A percentile compares a stretch with the other conserved stretches of the same genome.
Conservation (phyloP, 805 yeast species). For the Candida vartiovaarae region DNA sequence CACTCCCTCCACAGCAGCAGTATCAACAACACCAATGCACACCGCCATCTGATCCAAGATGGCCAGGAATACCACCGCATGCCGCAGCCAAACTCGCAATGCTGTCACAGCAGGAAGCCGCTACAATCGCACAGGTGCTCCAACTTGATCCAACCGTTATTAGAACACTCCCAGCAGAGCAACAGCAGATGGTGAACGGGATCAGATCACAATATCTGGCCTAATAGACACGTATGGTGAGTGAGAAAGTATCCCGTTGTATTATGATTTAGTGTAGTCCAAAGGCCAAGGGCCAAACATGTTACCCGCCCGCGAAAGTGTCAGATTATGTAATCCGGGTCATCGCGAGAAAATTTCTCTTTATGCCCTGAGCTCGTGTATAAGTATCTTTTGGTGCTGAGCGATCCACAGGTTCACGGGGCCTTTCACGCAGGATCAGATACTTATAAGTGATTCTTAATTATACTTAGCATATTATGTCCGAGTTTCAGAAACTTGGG, state of each 20-base stretch:
- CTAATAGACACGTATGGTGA: background rate
- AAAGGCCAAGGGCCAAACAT: background rate
- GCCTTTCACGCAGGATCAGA: too few relatives aligned
- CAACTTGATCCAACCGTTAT: slow-evolving; percentile 29
- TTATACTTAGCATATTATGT: background rate
- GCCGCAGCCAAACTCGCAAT: slow-evolving; percentile 44
- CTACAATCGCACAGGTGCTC: slow-evolving; percentile 43
- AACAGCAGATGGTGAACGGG: slow-evolving; percentile 7
- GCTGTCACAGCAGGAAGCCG: slow-evolving; percentile 52
- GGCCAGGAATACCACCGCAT: slow-evolving; percentile 42
- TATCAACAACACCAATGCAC: slow-evolving; percentile 6
- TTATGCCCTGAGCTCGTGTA: too few relatives aligned
- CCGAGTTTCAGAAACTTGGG: slow-evolving; percentile 56
- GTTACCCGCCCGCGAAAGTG: background rate
- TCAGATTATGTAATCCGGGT: slow-evolving; percentile 1
- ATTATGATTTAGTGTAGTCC: too few relatives aligned
- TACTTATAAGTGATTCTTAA: too few relatives aligned
- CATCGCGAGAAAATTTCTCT: background rate
- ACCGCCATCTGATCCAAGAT: slow-evolving; percentile 28
- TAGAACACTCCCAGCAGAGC: slow-evolving; percentile 8
- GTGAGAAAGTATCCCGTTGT: too few relatives aligned
- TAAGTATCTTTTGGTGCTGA: too few relatives aligned
- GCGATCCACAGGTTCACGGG: too few relatives aligned
- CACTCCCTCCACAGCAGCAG: slow-evolving; percentile 8
- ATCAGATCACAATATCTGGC: slow-evolving; percentile 1